Conservation (phyloP, 345 rosid species). For the Citrus sinensis region DVS_A1.0 CM039169.1:17614501-17615000, state of each 20-base stretch:
- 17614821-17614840: not conserved
- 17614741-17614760: not conserved
- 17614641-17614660: not conserved
- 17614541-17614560: too few relatives aligned
- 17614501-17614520: too few relatives aligned
- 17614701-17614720: not conserved
- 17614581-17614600: not conserved
- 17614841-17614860: not conserved
- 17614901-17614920: too few relatives aligned
- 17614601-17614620: not conserved
- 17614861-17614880: too few relatives aligned
- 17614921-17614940: too few relatives aligned
- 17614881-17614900: too few relatives aligned
- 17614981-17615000: too few relatives aligned
- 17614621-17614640: not conserved
- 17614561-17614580: too few relatives aligned
- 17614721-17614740: not conserved
- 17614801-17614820: not conserved
- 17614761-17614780: not conserved
- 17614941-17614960: too few relatives aligned
- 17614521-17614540: too few relatives aligned
- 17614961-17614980: too few relatives aligned
- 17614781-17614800: not conserved
- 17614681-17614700: not conserved
- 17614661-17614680: not conserved